Evolutionary conservation across 1,284 basidiomycete genomes (phyloP).

Genomic region (Cutaneotrichosporon dermatis): DNA sequence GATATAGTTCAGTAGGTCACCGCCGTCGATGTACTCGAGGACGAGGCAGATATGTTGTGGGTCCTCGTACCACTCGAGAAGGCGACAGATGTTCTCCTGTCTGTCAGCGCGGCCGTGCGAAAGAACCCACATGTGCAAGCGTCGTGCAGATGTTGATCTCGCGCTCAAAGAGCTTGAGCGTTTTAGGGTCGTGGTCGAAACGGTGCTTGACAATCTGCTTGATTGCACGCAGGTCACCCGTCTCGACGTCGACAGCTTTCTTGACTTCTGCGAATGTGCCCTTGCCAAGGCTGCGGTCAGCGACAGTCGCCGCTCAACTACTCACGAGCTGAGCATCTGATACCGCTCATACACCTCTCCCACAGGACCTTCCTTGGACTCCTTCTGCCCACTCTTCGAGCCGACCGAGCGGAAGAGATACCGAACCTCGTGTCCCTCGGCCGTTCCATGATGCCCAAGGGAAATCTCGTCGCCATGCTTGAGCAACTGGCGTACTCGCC

Average conservation of each 20-base stretch:
- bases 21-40: constrained; percentile 66
- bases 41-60: constrained; percentile 59
- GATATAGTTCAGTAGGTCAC: constrained; percentile 81
- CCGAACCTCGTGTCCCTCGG: constrained; percentile 50
- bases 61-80: constrained; percentile 72
- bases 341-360: constrained; percentile 48
- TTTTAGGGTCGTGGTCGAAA: constrained; percentile 50
- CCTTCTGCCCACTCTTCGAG: constrained; percentile 35
- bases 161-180: constrained; percentile 57
- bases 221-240: constrained; percentile 44
- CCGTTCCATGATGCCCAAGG: constrained; percentile 58
- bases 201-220: constrained; percentile 49
- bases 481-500: constrained; percentile 56
- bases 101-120: background rate
- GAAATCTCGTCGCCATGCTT: constrained; percentile 76
- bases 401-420: constrained; percentile 51
- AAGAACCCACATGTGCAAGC: constrained; percentile 59
- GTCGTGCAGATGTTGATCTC: constrained; percentile 75
- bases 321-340: constrained; percentile 42
- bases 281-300: constrained; percentile 40
- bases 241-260: constrained; percentile 46
- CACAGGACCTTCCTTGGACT: constrained; percentile 45
- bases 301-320: background rate
- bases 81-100: constrained; percentile 68
- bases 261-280: constrained; percentile 50